Conservation (phyloP, 2,329 filamentous ascomycete genomes). For the Trichoderma pleuroti region DNA sequence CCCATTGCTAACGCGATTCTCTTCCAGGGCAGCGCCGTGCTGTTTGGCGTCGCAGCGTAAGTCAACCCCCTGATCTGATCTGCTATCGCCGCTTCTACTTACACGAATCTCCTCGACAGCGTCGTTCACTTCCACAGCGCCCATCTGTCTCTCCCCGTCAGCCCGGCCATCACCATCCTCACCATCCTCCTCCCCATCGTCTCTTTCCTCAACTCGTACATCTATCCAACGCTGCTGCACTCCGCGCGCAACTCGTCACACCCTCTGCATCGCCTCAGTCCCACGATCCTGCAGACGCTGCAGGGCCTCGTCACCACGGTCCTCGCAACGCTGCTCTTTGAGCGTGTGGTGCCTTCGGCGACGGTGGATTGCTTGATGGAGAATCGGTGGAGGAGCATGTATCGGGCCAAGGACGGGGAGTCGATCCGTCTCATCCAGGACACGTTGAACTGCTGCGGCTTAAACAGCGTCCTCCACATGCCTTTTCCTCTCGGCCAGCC, state of each 20-base stretch:
- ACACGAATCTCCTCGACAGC: conserved; percentile 25
- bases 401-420: conserved; percentile 44
- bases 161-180: conserved; percentile 35
- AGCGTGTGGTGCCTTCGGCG: conserved; percentile 33
- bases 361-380: conserved; percentile 52
- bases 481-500: conserved; percentile 56
- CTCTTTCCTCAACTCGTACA: conserved; percentile 36
- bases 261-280: conserved; percentile 27
- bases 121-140: conserved; percentile 38
- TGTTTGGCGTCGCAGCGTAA: conserved; percentile 34
- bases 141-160: conserved; percentile 41
- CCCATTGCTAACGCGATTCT: neutral
- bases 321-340: conserved; percentile 43
- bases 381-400: conserved; percentile 54
- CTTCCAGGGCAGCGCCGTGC: conserved; percentile 28
- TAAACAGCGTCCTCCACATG: conserved; percentile 54
- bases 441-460: conserved; percentile 62
- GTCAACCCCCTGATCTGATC: neutral
- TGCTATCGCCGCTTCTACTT: neutral
- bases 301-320: conserved; percentile 43
- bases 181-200: conserved; percentile 41
- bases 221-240: conserved; percentile 33
- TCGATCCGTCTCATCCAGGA: conserved; percentile 62
- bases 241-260: conserved; percentile 23
- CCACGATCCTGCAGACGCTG: conserved; percentile 38